Conservation (phyloP, 2,329 filamentous ascomycete genomes). For the Trichoderma atrobrunneum region DNA sequence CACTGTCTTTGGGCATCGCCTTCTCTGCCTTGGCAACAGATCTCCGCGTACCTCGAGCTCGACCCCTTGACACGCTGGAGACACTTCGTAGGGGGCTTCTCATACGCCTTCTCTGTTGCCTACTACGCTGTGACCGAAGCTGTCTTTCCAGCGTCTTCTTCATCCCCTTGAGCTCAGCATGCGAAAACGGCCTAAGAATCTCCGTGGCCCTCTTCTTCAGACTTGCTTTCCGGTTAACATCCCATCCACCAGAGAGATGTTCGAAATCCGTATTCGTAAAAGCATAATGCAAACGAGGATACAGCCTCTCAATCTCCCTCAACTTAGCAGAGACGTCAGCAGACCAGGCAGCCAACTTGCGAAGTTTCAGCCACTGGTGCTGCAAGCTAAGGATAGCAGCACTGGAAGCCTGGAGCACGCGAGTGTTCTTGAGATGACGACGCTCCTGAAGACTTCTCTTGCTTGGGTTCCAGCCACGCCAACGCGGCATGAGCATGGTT, state of each 20-base stretch:
- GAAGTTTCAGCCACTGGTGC: conserved; percentile 49
- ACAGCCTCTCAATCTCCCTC: conserved; percentile 38
- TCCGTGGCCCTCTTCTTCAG: conserved; percentile 31
- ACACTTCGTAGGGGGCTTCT: background rate
- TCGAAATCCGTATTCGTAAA: conserved; percentile 35
- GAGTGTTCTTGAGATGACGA: conserved; percentile 39
- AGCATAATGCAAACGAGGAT: conserved; percentile 42
- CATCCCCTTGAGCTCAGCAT: conserved; percentile 31
- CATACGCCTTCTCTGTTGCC: background rate
- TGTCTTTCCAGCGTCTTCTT: conserved; percentile 24
- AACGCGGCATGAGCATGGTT: conserved; percentile 70
- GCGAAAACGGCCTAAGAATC: conserved; percentile 31
- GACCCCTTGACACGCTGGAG: background rate
- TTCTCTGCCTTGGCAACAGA: background rate
- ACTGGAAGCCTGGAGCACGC: conserved; percentile 32
- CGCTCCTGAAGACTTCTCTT: conserved; percentile 31
- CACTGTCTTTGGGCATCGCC: background rate
- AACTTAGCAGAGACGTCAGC: conserved; percentile 41
- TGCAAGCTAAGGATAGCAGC: conserved; percentile 48
- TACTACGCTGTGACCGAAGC: conserved; percentile 7
- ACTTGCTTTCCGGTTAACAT: conserved; percentile 26
- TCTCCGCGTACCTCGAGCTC: background rate
- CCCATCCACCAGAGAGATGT: conserved; percentile 29
- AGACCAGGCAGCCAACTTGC: conserved; percentile 49
- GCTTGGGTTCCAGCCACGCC: conserved; percentile 64